Evolutionary conservation across 345 rosid species (phyloP), one percentile per base, ranked within the genome.

Genomic region (Boechera stricta): DNA sequence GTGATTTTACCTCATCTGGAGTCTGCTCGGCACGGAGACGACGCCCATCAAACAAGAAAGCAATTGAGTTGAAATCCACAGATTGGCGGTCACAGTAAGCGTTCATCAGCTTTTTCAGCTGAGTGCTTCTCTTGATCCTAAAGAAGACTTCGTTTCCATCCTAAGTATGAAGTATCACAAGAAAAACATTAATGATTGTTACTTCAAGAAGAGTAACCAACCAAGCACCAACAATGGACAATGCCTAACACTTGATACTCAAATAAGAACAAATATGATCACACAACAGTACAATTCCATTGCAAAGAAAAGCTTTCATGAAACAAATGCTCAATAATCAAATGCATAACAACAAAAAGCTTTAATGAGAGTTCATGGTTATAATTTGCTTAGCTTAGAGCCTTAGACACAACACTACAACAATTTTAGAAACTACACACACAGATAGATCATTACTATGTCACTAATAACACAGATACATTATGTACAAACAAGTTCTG

Each of bases 61-160:
- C 97, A 44, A 91, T 91, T 21, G 97, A 86, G 83, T 76, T 88
- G 33, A 86, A 39, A 58, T 89, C 95, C 64, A 89, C 97, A 1
- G 97, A 91, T 53, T 93, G 97, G 3, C 95, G 83, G 44, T 93
- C 93, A 51, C 97, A 93, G 68, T 91, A 93, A 0, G 98, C 98
- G 13, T 63, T 86, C 97, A 93, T 91, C 11, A 93, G 89, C 77
- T 93, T 93, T 76, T 75, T 78, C 31, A 93, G 80, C 69, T 93
- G 94, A 29, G 98, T 90, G 82, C 90, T 86, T 53, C 95, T 82
- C 75, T 91, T 93, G 57, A 93, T 93, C 84, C 93, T 87, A 66
- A 93, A 93, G 78, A 90, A 93, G 35, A 93, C 96, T 75, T 93
- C 98, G 69, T 87, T 92, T 5, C 98, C 98, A 83, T 93, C 98